Percentiles rank a stretch among this genome's conserved stretches.
Evolutionary conservation across 2,329 filamentous ascomycete species (phyloP).

Genomic region (Aureobasidium lini): DNA sequence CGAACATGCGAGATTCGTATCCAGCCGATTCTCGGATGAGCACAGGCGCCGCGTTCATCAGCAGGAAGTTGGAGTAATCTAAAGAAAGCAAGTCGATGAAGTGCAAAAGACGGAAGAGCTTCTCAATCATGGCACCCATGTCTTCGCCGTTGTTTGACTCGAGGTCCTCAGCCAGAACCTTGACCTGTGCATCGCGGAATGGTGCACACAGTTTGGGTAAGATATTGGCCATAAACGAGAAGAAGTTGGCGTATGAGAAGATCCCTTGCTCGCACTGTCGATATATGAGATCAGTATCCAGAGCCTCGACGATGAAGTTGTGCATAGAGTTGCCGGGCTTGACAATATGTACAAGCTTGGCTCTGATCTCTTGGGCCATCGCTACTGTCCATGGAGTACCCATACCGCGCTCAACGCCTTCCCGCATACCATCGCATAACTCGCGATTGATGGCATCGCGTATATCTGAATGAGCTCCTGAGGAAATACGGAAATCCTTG

Average conservation of each 20-base stretch:
- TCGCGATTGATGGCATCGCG: conserved; percentile 54
- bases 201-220: conserved; percentile 75
- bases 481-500: conserved; percentile 62
- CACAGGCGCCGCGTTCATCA: conserved; percentile 63
- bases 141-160: conserved; percentile 27
- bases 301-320: conserved; percentile 63
- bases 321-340: conserved; percentile 66
- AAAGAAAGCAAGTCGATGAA: conserved; percentile 72
- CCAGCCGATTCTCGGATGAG: conserved; percentile 63
- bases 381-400: conserved; percentile 62
- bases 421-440: conserved; percentile 54
- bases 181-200: conserved; percentile 69
- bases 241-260: conserved; percentile 77
- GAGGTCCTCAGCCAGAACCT: conserved; percentile 57
- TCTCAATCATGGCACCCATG: conserved; percentile 53
- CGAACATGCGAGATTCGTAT: conserved; percentile 69
- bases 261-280: conserved; percentile 62
- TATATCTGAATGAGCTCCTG: conserved; percentile 48
- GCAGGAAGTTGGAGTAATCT: conserved; percentile 75
- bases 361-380: conserved; percentile 62
- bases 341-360: conserved; percentile 65
- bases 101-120: conserved; percentile 65
- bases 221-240: conserved; percentile 65
- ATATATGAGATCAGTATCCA: conserved; percentile 65
- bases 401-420: conserved; percentile 55